These are phyloP conservation scores for Podospora sp. DNA, from an alignment of 495 filamentous ascomycete species.

Conservation along the genomic window DNA sequence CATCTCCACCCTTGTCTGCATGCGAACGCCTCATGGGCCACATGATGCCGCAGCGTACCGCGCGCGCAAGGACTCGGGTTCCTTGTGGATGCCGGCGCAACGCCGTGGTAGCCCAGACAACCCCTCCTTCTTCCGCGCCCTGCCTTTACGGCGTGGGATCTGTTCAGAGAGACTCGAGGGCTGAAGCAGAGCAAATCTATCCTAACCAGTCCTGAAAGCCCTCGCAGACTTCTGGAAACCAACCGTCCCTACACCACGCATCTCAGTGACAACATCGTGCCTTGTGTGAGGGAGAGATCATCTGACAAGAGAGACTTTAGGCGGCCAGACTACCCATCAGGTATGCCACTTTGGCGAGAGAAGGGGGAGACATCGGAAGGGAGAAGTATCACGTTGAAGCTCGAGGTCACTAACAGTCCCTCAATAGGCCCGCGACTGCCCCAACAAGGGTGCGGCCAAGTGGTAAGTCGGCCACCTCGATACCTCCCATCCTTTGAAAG, in stretches of 20 bases:
- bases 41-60: not conserved
- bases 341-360: slow-evolving; percentile 44
- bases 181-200: slow-evolving; percentile 13
- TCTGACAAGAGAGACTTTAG: slow-evolving; percentile 51
- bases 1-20: not conserved
- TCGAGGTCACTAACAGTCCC: slow-evolving; percentile 28
- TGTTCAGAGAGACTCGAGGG: slow-evolving; percentile 13
- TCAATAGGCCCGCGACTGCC: slow-evolving; percentile 84
- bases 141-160: not conserved
- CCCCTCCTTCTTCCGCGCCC: not conserved
- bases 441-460: slow-evolving; percentile 87
- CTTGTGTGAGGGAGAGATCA: slow-evolving; percentile 38
- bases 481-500: not conserved
- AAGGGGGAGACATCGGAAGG: slow-evolving; percentile 17
- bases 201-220: slow-evolving; percentile 24
- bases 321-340: slow-evolving; percentile 54
- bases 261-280: slow-evolving; percentile 32
- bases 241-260: slow-evolving; percentile 19
- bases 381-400: slow-evolving; percentile 25
- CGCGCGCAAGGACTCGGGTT: not conserved
- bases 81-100: slow-evolving; percentile 6
- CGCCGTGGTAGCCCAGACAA: not conserved
- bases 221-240: slow-evolving; percentile 15
- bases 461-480: slow-evolving; percentile 60
- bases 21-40: not conserved